A percentile compares a stretch with the other conserved stretches of the same genome.
These are phyloP conservation scores for Phytophthora quininea DNA, from an alignment of 352 stramenopile genomes.

Conservation along the genomic window DNA sequence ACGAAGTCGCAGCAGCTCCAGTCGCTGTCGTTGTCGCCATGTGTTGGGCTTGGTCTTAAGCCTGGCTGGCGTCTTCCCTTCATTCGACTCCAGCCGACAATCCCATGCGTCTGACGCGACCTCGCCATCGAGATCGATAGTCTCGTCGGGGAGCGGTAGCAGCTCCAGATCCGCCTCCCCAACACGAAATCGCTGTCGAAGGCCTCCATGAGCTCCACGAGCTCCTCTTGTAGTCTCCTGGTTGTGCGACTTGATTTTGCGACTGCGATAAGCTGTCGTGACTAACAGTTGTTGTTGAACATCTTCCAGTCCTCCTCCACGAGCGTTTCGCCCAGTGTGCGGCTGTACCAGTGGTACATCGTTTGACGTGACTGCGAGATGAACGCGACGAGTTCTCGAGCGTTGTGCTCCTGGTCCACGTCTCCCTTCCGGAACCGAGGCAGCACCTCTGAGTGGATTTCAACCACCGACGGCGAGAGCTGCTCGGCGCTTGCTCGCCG, in stretches of 20 bases:
- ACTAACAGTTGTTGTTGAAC: not conserved
- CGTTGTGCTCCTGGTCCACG: too few relatives aligned
- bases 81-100: not conserved
- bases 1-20: conserved; percentile 22
- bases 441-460: too few relatives aligned
- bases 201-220: too few relatives aligned
- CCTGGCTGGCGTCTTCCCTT: not conserved
- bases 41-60: conserved; percentile 30
- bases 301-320: too few relatives aligned
- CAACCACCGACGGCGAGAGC: too few relatives aligned
- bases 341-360: too few relatives aligned
- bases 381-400: too few relatives aligned
- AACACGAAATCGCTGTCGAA: conserved; percentile 13
- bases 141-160: conserved; percentile 10
- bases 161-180: conserved; percentile 9
- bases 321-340: too few relatives aligned
- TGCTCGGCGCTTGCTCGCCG: too few relatives aligned
- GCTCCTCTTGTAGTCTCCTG: too few relatives aligned
- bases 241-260: not conserved
- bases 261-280: not conserved
- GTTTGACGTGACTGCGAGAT: too few relatives aligned
- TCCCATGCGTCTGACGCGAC: not conserved
- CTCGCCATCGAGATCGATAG: conserved; percentile 1
- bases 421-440: too few relatives aligned
- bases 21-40: conserved; percentile 19